phyloP scores from a whole-genome alignment of 2,329 filamentous ascomycete species.

The Harringtonia lauricola region DNA sequence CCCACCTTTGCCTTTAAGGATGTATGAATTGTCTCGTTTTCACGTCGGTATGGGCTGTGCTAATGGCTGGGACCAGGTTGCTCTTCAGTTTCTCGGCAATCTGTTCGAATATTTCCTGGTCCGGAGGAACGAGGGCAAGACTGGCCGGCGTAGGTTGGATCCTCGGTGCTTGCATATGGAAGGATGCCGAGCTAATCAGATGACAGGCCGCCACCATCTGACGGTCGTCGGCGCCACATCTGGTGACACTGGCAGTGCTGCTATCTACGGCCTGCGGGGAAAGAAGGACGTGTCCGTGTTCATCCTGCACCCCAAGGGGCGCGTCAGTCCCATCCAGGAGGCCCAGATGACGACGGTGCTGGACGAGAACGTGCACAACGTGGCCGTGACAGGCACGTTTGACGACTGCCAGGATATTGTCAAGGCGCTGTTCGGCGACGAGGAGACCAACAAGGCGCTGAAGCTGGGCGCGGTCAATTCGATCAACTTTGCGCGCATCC shows the following conservation, averaged over 20 bases:
- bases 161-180: neutral
- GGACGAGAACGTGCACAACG: conserved; percentile 85
- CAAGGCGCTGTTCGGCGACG: conserved; percentile 82
- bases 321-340: conserved; percentile 85
- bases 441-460: conserved; percentile 68
- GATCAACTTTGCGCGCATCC: conserved; percentile 91
- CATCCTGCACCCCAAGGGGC: conserved; percentile 86
- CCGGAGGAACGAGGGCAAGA: conserved; percentile 60
- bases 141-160: conserved; percentile 32
- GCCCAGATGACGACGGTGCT: conserved; percentile 93
- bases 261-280: conserved; percentile 86
- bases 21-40: conserved; percentile 27
- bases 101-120: conserved; percentile 83
- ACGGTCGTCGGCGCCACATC: conserved; percentile 81
- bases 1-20: conserved; percentile 96
- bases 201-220: conserved; percentile 59
- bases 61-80: too few species aligned
- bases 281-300: conserved; percentile 97
- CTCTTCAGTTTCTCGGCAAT: conserved; percentile 91
- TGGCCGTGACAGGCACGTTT: conserved; percentile 82
- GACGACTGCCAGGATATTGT: conserved; percentile 97
- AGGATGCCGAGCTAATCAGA: too few species aligned
- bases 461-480: conserved; percentile 91
- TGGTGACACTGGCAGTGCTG: conserved; percentile 85
- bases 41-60: neutral